Evolutionary conservation across 2,329 filamentous ascomycete species (phyloP), one percentile per base, ranked within the genome.

Genomic region (Aotearoamyces nothofagi): DNA sequence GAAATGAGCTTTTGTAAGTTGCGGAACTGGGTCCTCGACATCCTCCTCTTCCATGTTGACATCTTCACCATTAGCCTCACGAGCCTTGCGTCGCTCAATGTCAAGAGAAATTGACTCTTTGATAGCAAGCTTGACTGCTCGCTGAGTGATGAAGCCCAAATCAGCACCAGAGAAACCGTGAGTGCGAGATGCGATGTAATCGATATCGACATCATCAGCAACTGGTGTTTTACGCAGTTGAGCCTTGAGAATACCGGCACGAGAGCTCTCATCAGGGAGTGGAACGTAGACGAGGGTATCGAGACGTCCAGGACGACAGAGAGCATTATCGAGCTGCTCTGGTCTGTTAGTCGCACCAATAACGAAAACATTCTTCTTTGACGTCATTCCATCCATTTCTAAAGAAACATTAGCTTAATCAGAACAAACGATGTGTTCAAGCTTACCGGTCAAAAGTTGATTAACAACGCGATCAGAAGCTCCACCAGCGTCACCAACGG

Each of bases 331-430:
- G 35, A 98, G 80, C 65, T 96, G 90, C 65, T 98, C 90, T 24
- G 90, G 90, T 64, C 90, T 73, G 67, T 98, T 98, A 58, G 90
- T 98, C 25, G 90, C 90, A 55, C 90, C 90, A 47, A 98, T 98
- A 41, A 98, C 90, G 60, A 98, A 98, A 40, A 98, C 90, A 55
- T 98, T 98, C 80, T 98, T 98, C 81, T 98, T 98, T 22, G 87
- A 94, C 25, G 87, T 96, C 87, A 96, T 96, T 48, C 87, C 87
- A 45, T 96, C 87, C 87, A 96, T 94, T 72, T 96, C 83, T 79
- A 38, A 13, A 16, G 26, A 8, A 30, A 24, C 45, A 71, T 57
- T 73, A 34, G 33, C 28, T 26, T 14, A 45, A 31, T 30, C 10
- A 14, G 17, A 12, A 5, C 20, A n/a, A 12, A 26, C n/a, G 23